phyloP scores from a whole-genome alignment of 1,284 basidiomycete species.

The Tilletia indica region DNA sequence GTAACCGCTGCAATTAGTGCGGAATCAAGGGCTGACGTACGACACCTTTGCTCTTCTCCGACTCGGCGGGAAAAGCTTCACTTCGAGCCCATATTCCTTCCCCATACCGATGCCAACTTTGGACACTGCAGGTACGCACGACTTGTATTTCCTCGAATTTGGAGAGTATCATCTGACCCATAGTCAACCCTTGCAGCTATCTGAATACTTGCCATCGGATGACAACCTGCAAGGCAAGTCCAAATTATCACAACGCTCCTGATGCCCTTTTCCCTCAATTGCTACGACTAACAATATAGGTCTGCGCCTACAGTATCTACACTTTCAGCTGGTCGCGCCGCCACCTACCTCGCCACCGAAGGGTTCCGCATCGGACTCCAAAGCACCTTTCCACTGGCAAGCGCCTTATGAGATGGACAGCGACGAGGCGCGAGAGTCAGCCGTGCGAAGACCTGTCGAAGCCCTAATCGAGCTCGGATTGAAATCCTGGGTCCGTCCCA shows the following conservation, averaged over 20 bases:
- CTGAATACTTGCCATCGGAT: conserved; percentile 49
- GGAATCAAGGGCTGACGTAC: too few relatives aligned
- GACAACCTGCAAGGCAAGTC: conserved; percentile 36
- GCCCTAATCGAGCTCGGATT: conserved; percentile 13
- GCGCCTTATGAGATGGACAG: conserved; percentile 13
- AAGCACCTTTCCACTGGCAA: conserved; percentile 29
- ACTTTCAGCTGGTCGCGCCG: conserved; percentile 42
- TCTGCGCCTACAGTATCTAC: conserved; percentile 34
- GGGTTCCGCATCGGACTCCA: not conserved
- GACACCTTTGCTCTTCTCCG: too few relatives aligned
- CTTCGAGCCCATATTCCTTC: conserved; percentile 40
- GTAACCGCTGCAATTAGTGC: not conserved
- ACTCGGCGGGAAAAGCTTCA: conserved; percentile 29
- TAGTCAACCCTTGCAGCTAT: conserved; percentile 25
- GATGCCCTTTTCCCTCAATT: not conserved
- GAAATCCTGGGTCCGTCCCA: not conserved
- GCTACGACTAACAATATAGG: not conserved
- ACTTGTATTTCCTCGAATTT: not conserved
- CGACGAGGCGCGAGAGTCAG: conserved; percentile 9
- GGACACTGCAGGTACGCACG: conserved; percentile 44
- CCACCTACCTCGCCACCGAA: conserved; percentile 23
- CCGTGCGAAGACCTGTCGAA: conserved; percentile 12
- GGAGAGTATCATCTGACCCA: not conserved
- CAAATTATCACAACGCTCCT: not conserved
- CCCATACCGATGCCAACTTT: conserved; percentile 47